Conservation (phyloP, 495 filamentous ascomycete species). For the Penicillium angulare region DNA sequence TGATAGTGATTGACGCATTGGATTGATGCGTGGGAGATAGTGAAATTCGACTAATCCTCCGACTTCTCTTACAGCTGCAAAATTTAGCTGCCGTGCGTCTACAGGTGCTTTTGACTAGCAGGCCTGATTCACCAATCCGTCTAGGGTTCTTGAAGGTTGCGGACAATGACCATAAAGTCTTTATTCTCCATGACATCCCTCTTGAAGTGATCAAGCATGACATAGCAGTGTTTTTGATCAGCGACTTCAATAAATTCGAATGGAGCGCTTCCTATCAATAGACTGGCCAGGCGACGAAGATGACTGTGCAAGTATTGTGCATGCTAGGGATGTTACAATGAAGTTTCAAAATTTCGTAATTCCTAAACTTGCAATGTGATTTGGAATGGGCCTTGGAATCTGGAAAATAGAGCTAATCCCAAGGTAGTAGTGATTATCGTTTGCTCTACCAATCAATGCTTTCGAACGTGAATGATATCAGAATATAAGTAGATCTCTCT, state of each 20-base stretch:
- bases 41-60: background rate
- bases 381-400: too few relatives aligned
- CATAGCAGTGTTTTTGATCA: background rate
- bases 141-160: background rate
- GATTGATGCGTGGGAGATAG: background rate
- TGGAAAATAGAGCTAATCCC: too few relatives aligned
- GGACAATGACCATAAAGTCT: background rate
- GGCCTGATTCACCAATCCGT: background rate
- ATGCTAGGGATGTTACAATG: too few relatives aligned
- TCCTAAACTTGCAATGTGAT: too few relatives aligned
- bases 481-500: too few relatives aligned
- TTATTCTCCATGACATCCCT: background rate
- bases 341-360: too few relatives aligned
- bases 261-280: background rate
- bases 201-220: background rate
- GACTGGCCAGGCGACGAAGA: background rate
- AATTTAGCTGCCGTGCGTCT: background rate
- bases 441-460: too few relatives aligned
- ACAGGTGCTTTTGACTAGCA: background rate
- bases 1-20: background rate
- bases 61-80: background rate
- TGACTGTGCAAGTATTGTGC: too few relatives aligned
- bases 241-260: background rate
- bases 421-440: too few relatives aligned
- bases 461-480: too few relatives aligned